Evolutionary conservation across 2,329 filamentous ascomycete genomes (phyloP).

Genomic region (Coleophoma eucalyptorum): DNA sequence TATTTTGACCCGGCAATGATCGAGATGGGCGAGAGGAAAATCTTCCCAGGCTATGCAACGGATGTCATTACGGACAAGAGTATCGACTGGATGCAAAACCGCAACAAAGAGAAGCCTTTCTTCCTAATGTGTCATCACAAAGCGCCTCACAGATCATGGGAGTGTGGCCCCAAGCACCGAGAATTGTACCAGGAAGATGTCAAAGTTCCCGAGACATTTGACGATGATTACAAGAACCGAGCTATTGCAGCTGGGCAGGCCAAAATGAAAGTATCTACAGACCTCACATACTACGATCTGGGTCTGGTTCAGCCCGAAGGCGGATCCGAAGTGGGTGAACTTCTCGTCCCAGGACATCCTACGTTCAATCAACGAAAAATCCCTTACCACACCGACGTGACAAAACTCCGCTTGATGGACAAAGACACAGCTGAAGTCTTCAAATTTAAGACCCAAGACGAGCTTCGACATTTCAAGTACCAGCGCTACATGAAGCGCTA

Average conservation of each 20-base stretch:
- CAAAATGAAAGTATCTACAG: constrained; percentile 48
- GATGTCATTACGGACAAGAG: constrained; percentile 49
- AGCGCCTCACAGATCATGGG: constrained; percentile 49
- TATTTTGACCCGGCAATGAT: constrained; percentile 49
- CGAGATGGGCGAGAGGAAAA: constrained; percentile 28
- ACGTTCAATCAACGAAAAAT: constrained; percentile 33
- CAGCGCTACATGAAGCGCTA: constrained; percentile 55
- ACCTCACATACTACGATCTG: constrained; percentile 47
- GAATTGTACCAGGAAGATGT: constrained; percentile 42
- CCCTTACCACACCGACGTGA: constrained; percentile 30
- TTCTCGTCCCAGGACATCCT: constrained; percentile 24
- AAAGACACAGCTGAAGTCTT: constrained; percentile 42
- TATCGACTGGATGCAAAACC: constrained; percentile 36
- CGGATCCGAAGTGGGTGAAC: constrained; percentile 33
- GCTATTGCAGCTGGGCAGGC: constrained; percentile 43
- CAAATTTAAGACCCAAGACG: constrained; percentile 34
- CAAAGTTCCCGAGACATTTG: constrained; percentile 45
- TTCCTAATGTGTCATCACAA: constrained; percentile 56
- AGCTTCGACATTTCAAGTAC: constrained; percentile 50
- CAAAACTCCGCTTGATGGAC: constrained; percentile 34
- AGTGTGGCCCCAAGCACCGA: constrained; percentile 44
- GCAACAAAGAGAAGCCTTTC: constrained; percentile 35
- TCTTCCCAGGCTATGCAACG: constrained; percentile 41
- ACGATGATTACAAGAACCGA: constrained; percentile 50
- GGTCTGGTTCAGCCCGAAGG: constrained; percentile 49